These are phyloP conservation scores for Bipolaris sorokiniana DNA, from an alignment of 2,329 filamentous ascomycete species.

Conservation along the genomic window DNA sequence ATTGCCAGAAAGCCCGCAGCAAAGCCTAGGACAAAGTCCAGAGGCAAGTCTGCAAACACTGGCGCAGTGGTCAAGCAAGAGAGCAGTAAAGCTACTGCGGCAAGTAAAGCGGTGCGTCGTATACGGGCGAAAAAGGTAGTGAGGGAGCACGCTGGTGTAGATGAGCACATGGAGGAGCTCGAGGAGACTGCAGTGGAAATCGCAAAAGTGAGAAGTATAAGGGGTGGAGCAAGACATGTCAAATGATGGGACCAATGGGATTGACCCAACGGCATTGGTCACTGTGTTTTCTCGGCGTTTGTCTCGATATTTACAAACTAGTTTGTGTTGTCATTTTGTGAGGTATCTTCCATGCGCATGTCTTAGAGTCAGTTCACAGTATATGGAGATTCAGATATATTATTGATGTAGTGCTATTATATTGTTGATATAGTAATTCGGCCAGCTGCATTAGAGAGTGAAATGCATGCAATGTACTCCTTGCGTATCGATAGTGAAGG, in stretches of 20 bases:
- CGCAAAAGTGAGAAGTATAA: background rate
- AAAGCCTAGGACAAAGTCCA: background rate
- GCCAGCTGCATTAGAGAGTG: background rate
- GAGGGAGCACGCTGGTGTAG: background rate
- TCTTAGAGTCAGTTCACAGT: background rate
- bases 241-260: slow-evolving; percentile 1
- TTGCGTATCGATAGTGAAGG: background rate
- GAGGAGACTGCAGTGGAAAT: background rate
- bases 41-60: background rate
- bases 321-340: background rate
- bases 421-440: too few relatives aligned
- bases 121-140: background rate
- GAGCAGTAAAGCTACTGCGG: background rate
- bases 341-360: background rate
- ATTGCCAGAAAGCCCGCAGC: too few relatives aligned
- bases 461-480: background rate
- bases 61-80: background rate
- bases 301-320: background rate
- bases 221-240: background rate
- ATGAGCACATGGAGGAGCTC: background rate
- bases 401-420: background rate
- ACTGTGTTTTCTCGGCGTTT: background rate
- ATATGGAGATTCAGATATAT: background rate
- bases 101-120: slow-evolving; percentile 6
- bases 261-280: background rate